A percentile compares a stretch with the other conserved stretches of the same genome.
These are phyloP conservation scores for Ettlia oleoabundans DNA, from an alignment of 139 green algal genomes.

Conservation along the genomic window DNA sequence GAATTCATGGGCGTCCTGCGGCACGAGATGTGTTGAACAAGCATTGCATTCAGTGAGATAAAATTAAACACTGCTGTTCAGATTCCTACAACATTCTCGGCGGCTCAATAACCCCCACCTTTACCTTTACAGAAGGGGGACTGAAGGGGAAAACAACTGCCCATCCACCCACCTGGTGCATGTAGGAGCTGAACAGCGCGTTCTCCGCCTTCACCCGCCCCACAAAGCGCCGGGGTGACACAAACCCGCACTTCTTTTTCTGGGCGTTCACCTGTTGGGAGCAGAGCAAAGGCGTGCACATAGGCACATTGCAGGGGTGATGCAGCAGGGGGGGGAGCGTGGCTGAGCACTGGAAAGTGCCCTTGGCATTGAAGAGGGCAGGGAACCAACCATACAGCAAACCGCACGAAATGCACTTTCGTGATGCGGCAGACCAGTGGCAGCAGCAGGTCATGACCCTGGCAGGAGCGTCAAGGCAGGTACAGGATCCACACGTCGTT, in stretches of 20 bases:
- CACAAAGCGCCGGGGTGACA: slow-evolving; percentile 92
- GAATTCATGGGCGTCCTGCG: slow-evolving; percentile 98
- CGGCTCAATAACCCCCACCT: neutral
- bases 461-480: too few relatives aligned
- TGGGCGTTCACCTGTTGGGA: slow-evolving; percentile 78
- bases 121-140: neutral
- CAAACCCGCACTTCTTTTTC: slow-evolving; percentile 89
- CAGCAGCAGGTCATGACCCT: too few relatives aligned
- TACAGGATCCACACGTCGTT: too few relatives aligned
- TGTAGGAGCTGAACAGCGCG: slow-evolving; percentile 95
- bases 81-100: too few relatives aligned
- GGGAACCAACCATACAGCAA: too few relatives aligned
- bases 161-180: slow-evolving; percentile 82
- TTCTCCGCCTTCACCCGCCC: slow-evolving; percentile 92
- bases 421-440: too few relatives aligned
- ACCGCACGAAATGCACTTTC: too few relatives aligned
- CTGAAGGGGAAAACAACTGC: neutral
- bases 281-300: neutral
- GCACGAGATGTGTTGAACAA: neutral
- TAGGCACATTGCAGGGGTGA: neutral
- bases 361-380: too few relatives aligned
- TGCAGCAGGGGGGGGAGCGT: neutral
- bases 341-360: too few relatives aligned
- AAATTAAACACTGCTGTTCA: too few relatives aligned
- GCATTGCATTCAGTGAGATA: too few relatives aligned